These are phyloP conservation scores for Plasmodium vivax DNA, from an alignment of 169 alveolate species.

Conservation along the genomic window DNA sequence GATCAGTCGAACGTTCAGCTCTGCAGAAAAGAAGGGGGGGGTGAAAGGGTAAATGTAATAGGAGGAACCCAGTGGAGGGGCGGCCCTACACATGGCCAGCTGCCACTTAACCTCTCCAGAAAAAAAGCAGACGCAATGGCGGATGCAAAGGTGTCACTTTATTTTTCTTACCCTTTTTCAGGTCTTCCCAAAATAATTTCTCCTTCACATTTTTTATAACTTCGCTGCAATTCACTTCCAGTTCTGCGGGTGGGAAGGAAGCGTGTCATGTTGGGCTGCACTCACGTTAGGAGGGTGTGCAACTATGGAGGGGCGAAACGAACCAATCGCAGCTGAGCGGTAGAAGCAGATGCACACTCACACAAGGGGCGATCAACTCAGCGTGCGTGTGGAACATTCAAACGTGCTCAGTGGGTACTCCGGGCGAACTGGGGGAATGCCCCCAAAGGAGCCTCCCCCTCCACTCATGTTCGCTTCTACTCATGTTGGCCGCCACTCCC, in stretches of 20 bases:
- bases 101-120: neutral
- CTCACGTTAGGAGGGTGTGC: neutral
- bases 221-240: constrained; percentile 40
- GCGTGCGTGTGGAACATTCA: neutral
- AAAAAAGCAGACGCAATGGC: too few relatives aligned
- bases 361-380: neutral
- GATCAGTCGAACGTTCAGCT: constrained; percentile 77
- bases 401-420: neutral
- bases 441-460: neutral
- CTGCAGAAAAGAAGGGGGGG: constrained; percentile 22
- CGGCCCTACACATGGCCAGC: neutral
- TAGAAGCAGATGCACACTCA: neutral
- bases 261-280: neutral
- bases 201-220: constrained; percentile 23
- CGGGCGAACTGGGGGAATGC: neutral
- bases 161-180: constrained; percentile 17
- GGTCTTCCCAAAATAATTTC: constrained; percentile 19
- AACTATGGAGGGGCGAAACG: neutral
- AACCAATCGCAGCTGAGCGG: neutral
- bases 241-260: constrained; percentile 1
- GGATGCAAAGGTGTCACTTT: neutral
- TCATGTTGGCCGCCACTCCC: neutral
- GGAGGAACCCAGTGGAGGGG: neutral
- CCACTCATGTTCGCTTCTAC: neutral
- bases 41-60: neutral